Percentiles rank a stretch among this genome's conserved stretches.
Conservation (phyloP, 768 basidiomycete species). For the Chlorophyllum brunneum region DNA sequence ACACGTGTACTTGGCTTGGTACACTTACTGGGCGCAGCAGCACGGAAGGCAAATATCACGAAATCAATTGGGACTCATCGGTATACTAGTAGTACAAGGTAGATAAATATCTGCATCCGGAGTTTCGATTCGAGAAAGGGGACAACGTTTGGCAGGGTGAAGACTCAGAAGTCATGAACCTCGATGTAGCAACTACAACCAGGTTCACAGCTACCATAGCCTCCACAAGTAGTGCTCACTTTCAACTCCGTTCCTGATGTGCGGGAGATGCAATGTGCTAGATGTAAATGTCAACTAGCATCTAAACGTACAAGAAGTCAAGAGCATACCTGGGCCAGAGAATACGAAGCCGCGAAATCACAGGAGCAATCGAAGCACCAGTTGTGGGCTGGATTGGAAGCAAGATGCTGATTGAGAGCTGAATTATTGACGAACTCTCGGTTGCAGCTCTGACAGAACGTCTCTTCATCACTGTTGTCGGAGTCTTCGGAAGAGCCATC, state of each 20-base stretch:
- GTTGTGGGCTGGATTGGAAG: not conserved
- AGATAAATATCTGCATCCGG: too few relatives aligned
- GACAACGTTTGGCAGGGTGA: too few relatives aligned
- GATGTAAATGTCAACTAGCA: constrained; percentile 25
- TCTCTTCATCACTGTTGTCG: not conserved
- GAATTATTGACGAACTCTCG: not conserved
- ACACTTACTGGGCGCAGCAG: too few relatives aligned
- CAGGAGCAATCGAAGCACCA: constrained; percentile 16
- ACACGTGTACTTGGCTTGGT: too few relatives aligned
- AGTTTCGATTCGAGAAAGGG: too few relatives aligned
- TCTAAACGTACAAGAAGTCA: constrained; percentile 46
- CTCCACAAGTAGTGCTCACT: constrained; percentile 31
- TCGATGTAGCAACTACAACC: too few relatives aligned
- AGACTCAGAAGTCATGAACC: too few relatives aligned
- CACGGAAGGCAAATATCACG: too few relatives aligned
- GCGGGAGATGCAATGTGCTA: constrained; percentile 32
- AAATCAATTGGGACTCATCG: too few relatives aligned
- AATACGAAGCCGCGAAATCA: constrained; percentile 16
- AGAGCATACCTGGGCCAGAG: constrained; percentile 40
- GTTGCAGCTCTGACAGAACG: constrained; percentile 1
- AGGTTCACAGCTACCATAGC: too few relatives aligned
- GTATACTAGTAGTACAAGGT: too few relatives aligned
- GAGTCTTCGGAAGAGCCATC: not conserved
- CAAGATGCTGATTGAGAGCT: not conserved
- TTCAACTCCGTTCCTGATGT: constrained; percentile 28